Evolutionary conservation across 75 land plant genomes (phyloP).

Genomic region (Sequoiadendron giganteum): DNA sequence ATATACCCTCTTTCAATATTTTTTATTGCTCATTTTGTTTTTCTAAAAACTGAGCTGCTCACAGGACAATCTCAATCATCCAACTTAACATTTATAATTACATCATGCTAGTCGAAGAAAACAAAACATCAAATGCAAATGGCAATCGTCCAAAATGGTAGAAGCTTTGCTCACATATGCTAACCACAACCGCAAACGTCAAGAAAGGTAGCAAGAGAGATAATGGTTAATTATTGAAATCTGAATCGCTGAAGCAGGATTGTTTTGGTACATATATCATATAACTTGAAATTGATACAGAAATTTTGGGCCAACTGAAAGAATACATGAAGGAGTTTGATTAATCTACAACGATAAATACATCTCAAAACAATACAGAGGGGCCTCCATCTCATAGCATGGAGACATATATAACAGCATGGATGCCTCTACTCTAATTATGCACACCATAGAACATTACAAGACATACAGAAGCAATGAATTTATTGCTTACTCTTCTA

Average conservation of each 20-base stretch:
- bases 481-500: slow-evolving; percentile 12
- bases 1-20: not conserved
- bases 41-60: not conserved
- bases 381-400: not conserved
- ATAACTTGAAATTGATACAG: not conserved
- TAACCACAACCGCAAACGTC: not conserved
- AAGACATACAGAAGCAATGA: slow-evolving; percentile 8
- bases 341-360: slow-evolving; percentile 11
- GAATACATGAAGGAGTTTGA: not conserved
- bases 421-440: slow-evolving; percentile 8
- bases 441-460: slow-evolving; percentile 10
- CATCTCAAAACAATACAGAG: slow-evolving; percentile 9
- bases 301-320: slow-evolving; percentile 3
- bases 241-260: not conserved
- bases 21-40: not conserved
- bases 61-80: not conserved
- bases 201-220: not conserved
- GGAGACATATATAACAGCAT: not conserved
- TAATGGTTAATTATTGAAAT: not conserved
- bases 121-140: not conserved
- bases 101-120: not conserved
- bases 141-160: not conserved
- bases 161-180: not conserved
- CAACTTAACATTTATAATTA: not conserved
- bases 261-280: not conserved